Conservation (phyloP, 495 filamentous ascomycete genomes). For the Aspergillus cristatus region DNA sequence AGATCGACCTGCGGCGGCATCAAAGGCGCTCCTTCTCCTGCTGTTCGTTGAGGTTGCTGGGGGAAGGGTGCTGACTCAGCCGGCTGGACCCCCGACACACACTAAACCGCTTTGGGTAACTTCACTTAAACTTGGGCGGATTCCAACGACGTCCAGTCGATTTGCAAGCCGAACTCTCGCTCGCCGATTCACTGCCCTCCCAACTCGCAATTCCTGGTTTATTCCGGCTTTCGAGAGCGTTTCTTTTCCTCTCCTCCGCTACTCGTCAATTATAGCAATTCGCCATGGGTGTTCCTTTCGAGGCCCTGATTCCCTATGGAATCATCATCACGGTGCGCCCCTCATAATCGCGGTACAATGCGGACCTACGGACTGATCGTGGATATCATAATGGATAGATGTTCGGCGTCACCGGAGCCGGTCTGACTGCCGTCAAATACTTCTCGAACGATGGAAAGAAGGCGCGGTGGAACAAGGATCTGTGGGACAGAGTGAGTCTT, state of each 20-base stretch:
- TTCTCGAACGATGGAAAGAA: slow-evolving; percentile 85
- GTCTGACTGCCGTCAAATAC: slow-evolving; percentile 61
- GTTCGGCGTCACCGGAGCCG: slow-evolving; percentile 76
- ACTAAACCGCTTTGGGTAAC: slow-evolving; percentile 33
- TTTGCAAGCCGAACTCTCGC: too few species aligned
- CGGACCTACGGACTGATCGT: too few species aligned
- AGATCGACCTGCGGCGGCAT: slow-evolving; percentile 28
- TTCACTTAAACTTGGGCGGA: slow-evolving; percentile 11
- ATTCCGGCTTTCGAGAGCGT: too few species aligned
- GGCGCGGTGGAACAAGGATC: slow-evolving; percentile 71
- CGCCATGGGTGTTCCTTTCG: slow-evolving; percentile 92
- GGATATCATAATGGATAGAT: too few species aligned
- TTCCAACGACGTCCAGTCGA: slow-evolving; percentile 7
- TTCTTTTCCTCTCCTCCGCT: too few species aligned
- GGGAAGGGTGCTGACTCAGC: slow-evolving; percentile 37
- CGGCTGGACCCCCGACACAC: slow-evolving; percentile 8
- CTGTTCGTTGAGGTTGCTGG: slow-evolving; percentile 34
- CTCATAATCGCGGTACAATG: too few species aligned
- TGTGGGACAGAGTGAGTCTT: slow-evolving; percentile 87
- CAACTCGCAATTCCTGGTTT: too few species aligned
- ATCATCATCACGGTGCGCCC: slow-evolving; percentile 74
- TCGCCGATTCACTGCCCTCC: too few species aligned
- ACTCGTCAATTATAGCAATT: too few species aligned
- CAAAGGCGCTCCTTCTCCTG: slow-evolving; percentile 32
- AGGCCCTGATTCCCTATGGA: slow-evolving; percentile 87